Evolutionary conservation across 2,329 filamentous ascomycete genomes (phyloP).

Genomic region (Fusarium aywerte): DNA sequence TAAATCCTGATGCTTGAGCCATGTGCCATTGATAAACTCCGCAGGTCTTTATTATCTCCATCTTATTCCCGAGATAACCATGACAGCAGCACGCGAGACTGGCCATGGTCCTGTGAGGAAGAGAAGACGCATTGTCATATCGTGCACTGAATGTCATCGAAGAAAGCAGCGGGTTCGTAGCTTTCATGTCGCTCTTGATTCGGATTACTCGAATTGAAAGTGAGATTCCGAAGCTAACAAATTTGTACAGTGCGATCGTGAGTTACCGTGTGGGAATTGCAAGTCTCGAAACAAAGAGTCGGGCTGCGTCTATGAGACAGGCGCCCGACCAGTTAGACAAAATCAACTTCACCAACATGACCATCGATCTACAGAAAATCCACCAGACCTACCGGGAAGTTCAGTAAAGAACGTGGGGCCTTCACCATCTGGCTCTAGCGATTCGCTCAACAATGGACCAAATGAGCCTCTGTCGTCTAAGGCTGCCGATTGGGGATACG

Average conservation of each 20-base stretch:
- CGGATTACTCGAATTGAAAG: background rate
- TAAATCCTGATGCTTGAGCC: background rate
- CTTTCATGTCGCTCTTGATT: background rate
- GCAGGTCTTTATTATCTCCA: background rate
- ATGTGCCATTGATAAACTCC: background rate
- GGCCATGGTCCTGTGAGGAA: constrained; percentile 54
- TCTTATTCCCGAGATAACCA: background rate
- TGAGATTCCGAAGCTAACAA: constrained; percentile 4
- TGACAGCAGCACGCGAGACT: constrained; percentile 10
- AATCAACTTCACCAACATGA: constrained; percentile 9
- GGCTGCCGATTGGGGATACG: constrained; percentile 66
- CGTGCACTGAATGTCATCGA: constrained; percentile 72
- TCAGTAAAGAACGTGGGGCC: background rate
- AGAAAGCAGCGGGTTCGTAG: constrained; percentile 67
- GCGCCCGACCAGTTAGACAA: constrained; percentile 55
- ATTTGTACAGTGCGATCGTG: constrained; percentile 64
- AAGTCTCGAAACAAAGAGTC: constrained; percentile 65
- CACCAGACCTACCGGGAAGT: background rate
- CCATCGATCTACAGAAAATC: background rate
- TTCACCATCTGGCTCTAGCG: background rate
- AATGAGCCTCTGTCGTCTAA: constrained; percentile 54
- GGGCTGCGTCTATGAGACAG: constrained; percentile 67
- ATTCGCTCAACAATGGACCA: constrained; percentile 1
- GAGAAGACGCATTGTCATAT: constrained; percentile 69
- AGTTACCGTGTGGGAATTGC: constrained; percentile 69